phyloP scores from a whole-genome alignment of 2,329 filamentous ascomycete genomes.

The Trichoderma polysporum region DNA sequence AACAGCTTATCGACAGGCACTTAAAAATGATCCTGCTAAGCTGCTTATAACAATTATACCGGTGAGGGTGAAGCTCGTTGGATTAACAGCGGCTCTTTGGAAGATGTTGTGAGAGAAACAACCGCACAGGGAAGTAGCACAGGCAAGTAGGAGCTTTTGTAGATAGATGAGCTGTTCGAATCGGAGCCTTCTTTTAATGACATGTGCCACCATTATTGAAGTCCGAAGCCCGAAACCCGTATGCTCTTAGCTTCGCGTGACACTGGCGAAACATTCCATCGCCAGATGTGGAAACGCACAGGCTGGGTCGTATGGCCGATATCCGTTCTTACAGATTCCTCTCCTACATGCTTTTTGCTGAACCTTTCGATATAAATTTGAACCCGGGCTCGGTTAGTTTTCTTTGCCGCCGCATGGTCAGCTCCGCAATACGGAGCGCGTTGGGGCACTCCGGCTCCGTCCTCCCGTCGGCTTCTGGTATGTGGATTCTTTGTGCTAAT shows the following conservation, averaged over 20 bases:
- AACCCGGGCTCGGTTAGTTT: neutral
- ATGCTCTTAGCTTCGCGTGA: neutral
- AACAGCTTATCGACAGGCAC: neutral
- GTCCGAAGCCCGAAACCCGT: conserved; percentile 1
- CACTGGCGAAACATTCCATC: neutral
- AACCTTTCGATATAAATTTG: neutral
- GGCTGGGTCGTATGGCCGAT: too few species aligned
- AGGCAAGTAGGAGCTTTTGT: neutral
- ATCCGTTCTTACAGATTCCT: neutral
- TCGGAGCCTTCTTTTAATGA: neutral
- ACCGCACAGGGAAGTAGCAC: neutral
- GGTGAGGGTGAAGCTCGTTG: neutral
- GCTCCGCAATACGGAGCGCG: too few species aligned
- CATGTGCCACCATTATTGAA: neutral
- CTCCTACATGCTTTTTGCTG: neutral
- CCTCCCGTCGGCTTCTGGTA: too few species aligned
- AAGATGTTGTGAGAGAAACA: neutral
- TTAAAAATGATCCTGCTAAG: neutral
- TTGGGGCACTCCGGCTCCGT: too few species aligned
- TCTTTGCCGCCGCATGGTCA: neutral
- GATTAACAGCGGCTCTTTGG: neutral
- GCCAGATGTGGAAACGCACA: neutral
- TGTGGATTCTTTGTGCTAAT: too few species aligned
- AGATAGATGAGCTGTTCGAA: neutral
- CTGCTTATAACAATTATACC: neutral